Conservation (phyloP, 106 monocot genomes). For the Posidonia australis region DNA sequence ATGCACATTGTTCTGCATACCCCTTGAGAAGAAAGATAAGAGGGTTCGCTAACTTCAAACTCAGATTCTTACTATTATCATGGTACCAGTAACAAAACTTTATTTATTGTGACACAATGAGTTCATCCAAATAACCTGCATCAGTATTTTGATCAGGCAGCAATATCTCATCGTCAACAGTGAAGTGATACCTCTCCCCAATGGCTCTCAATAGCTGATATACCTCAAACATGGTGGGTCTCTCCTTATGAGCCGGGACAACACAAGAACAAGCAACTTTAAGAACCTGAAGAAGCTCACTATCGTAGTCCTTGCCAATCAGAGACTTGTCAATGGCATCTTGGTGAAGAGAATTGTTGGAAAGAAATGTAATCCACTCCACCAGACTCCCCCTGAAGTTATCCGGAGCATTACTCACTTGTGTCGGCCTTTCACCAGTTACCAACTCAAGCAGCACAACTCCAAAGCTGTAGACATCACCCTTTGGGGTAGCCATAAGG, state of each 20-base stretch:
- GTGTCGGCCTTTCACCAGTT: slow-evolving; percentile 67
- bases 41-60: too few relatives aligned
- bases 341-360: slow-evolving; percentile 48
- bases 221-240: slow-evolving; percentile 87
- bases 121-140: slow-evolving; percentile 43
- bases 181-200: slow-evolving; percentile 65
- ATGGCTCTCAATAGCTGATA: slow-evolving; percentile 74
- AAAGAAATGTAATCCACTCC: slow-evolving; percentile 70
- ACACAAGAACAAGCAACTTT: slow-evolving; percentile 71
- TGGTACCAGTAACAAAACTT: too few relatives aligned
- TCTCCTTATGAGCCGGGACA: slow-evolving; percentile 53
- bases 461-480: slow-evolving; percentile 81
- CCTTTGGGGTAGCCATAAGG: slow-evolving; percentile 67
- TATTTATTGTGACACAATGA: slow-evolving; percentile 47
- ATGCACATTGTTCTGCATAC: background rate
- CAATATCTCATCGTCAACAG: slow-evolving; percentile 32
- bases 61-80: too few relatives aligned
- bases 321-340: slow-evolving; percentile 57
- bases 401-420: slow-evolving; percentile 53
- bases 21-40: background rate
- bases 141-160: slow-evolving; percentile 16
- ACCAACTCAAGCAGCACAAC: slow-evolving; percentile 64
- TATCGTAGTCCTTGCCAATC: slow-evolving; percentile 59
- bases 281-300: slow-evolving; percentile 60
- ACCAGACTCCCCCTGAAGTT: slow-evolving; percentile 76